Percentiles rank a stretch among this genome's conserved stretches.
phyloP scores from a whole-genome alignment of 208 protist genomes.

The Leishmania amazonensis region DNA sequence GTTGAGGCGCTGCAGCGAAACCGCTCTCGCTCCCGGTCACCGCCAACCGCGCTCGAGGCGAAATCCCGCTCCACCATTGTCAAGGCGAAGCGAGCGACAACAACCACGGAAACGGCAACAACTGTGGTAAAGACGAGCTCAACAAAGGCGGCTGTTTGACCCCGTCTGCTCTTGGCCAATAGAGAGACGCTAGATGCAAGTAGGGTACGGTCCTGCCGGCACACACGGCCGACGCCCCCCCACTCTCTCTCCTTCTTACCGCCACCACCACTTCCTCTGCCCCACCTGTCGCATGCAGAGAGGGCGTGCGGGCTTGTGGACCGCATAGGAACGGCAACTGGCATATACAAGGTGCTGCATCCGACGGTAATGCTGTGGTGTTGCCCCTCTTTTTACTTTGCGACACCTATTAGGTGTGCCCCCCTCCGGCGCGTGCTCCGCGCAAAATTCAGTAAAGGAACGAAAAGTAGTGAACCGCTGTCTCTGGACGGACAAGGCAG shows the following conservation, averaged over 20 bases:
- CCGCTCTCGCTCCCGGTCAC: slow-evolving; percentile 15
- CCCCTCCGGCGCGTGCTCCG: no score
- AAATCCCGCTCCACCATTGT: slow-evolving; percentile 10
- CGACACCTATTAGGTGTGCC: background rate
- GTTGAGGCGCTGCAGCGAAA: slow-evolving; percentile 44
- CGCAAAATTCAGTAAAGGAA: background rate
- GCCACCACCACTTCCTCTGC: background rate
- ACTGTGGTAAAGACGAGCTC: slow-evolving; percentile 4
- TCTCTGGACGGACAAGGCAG: background rate
- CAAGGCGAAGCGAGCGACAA: background rate
- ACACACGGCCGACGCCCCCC: background rate
- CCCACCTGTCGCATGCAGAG: background rate
- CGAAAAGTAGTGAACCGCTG: background rate
- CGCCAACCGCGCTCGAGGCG: background rate
- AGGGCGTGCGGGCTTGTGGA: background rate
- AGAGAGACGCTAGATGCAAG: background rate
- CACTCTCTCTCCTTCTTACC: background rate
- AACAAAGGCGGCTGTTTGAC: background rate
- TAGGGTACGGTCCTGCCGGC: no score
- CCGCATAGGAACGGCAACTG: background rate
- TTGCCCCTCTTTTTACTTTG: background rate
- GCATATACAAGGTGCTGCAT: background rate
- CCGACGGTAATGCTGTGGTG: background rate
- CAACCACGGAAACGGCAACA: background rate
- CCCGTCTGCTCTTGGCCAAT: background rate